Evolutionary conservation across 2,329 filamentous ascomycete genomes (phyloP), one percentile per base, ranked within the genome.

Genomic region (Diaporthe vaccinii): DNA sequence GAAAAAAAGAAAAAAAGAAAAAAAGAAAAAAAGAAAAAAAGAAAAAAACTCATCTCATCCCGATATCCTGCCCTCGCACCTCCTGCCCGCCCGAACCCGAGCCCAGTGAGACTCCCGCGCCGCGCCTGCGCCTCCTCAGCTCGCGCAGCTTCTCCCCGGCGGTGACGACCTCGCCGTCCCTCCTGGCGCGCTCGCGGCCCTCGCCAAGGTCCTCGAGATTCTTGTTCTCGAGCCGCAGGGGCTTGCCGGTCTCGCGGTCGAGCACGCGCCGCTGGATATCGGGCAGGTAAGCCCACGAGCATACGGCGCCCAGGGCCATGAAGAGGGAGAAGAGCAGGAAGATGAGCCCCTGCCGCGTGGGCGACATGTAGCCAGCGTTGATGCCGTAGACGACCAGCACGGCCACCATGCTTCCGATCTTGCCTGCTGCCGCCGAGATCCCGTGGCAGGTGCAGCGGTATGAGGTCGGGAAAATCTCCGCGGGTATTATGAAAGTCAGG

Each of bases 371-470:
- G 20, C 84, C 82, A 22, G 81, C 78, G 79, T 88, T 87, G 80
- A 89, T 88, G 73, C 85, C 87, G 78, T 87, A 88, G 2, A 89
- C 86, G 36, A 89, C 83, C 17, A 89, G 79, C 25, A 89, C 84
- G 68, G 87, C 88, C 7, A 89, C 81, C 69, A 92, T 87, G 75
- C 88, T 89, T 34, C 90, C 90, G 1, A 90, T 81, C 79, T 92
- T 92, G 15, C 90, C 91, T 0, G 87, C 87, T 0, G 90, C 90
- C 0, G 91, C 90, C 0, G 90, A 90, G 71, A 92, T 90, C 34
- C 90, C 90, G 78, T 92, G 90, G 75, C 90, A 92, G 0, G 90
- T 91, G 69, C 88, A 91, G 55, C 91, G 88, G 78, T 92, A 92
- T 77, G 88, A 87, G 2, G 91, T 93, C 0, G 90, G 91, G 80